Evolutionary conservation across 305 asterid genomes (phyloP), one percentile per base, ranked within the genome.

Genomic region (Rubia peregrina): DNA sequence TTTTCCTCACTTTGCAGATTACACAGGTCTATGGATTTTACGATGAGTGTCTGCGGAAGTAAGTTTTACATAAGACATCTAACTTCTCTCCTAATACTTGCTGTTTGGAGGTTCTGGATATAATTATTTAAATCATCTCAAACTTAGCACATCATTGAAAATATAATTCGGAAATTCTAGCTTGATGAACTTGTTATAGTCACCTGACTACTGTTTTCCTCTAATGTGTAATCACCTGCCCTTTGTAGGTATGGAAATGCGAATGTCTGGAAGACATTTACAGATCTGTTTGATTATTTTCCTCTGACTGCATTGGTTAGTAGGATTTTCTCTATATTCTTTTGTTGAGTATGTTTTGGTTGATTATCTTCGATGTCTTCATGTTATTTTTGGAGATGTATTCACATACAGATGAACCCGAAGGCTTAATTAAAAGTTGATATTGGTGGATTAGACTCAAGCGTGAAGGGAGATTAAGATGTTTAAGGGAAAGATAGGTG

Each of bases 21-120:
- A 93, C 98, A 0, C 98, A 93, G 82, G 98, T 93, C 67, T 93
- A 91, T 81, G 98, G 98, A 56, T 93, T 93, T 83, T 93, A 91
- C 74, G 98, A 93, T 78, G 98, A 91, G 81, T 93, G 98, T 77
- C 79, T 93, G 82, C 82, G 97, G 83, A 93, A 93, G 98, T 93
- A 80, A 93, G 97, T 89, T 74, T 56, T 6, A 42, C 33, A 19
- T 42, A 17, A 19, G 46, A n/a, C 64, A 4, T n/a, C 57, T 66
- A 21, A 40, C 43, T 61, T 8, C 64, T 17, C 2, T 9, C 19
- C 10, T 36, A 56, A 60, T 46, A 10, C 22, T 40, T 61, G 16
- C 9, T 51, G 26, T 69, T 56, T 55, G 24, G 22, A 21, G 3
- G 62, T 68, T 9, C 33, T 14, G 49, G 22, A 38, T 9, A 55